These are phyloP conservation scores for barrel medic (Medicago truncatula) DNA, from an alignment of 306 rosid genomes.

Conservation along the genomic window DNA sequence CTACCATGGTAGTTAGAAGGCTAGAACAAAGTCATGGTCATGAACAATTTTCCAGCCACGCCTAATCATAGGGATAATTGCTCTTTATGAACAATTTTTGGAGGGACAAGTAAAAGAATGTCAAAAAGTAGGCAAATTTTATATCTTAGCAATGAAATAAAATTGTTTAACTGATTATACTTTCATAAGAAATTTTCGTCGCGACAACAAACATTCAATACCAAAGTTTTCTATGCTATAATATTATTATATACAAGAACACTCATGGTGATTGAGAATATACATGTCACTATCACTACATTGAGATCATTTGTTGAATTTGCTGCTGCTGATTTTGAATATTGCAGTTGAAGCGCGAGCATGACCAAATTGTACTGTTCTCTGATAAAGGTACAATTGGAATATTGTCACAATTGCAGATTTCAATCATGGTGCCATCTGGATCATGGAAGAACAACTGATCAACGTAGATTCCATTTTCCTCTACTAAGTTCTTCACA, in stretches of 20 bases:
- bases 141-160: not conserved
- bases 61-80: too few species aligned
- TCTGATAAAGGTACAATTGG: constrained; percentile 63
- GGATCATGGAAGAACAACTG: constrained; percentile 93
- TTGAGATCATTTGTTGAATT: constrained; percentile 46
- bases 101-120: too few species aligned
- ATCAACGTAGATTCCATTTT: constrained; percentile 66
- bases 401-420: constrained; percentile 81
- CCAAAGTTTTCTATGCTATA: not conserved
- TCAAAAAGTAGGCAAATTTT: too few species aligned
- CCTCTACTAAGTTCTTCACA: constrained; percentile 65
- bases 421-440: constrained; percentile 78
- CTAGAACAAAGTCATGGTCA: too few species aligned
- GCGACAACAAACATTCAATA: not conserved
- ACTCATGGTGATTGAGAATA: constrained; percentile 11
- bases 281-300: not conserved
- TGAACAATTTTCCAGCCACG: too few species aligned
- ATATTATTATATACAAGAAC: constrained; percentile 33
- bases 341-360: constrained; percentile 55
- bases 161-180: not conserved
- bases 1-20: too few species aligned
- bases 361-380: constrained; percentile 40
- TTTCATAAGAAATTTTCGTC: not conserved
- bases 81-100: too few species aligned
- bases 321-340: constrained; percentile 44